Evolutionary conservation across 495 filamentous ascomycete genomes (phyloP), one percentile per base, ranked within the genome.

Genomic region (Neurospora sp.): DNA sequence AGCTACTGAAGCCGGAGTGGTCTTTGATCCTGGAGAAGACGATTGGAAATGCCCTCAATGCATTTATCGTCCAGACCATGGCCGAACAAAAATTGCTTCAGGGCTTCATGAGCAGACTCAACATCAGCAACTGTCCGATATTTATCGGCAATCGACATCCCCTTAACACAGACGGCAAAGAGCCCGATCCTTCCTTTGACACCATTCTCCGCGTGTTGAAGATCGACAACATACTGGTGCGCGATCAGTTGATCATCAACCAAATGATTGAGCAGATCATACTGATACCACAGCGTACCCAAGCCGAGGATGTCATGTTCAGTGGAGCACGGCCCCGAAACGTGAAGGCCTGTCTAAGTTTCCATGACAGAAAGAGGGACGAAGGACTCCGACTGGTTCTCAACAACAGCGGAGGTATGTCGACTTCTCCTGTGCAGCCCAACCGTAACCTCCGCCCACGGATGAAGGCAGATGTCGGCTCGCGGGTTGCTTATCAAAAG

Each of bases 181-280:
- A 97, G 79, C 96, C 96, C 9, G 90, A 94, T 74, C 69, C 77
- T 40, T 79, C 84, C 4, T 92, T 91, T 73, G 88, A 92, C 71
- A 98, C 96, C 4, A 90, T 92, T 39, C 84, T 98, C 44, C 87
- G 92, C 69, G 88, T 91, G 6, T 85, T 99, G 48, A 89, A 94
- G 83, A 90, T 99, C 75, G 91, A 96, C 75, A 90, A 95, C 79
- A 87, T 90, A 16, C 81, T 90, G 59, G 92, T 96, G 31, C 89
- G 89, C 41, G 90, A 92, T 73, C 91, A 94, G 70, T 82, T 98
- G 39, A 91, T 99, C 79, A 93, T 99, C 79, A 90, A 89, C 71
- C 86, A 94, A 76, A 81, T 84, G 9, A 92, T 97, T 66, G 96
- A 99, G 72, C 94, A 98, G 78, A 89, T 90, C 12, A 86, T 97